phyloP scores from a whole-genome alignment of 169 alveolate genomes.

The Eimeria praecox region DNA sequence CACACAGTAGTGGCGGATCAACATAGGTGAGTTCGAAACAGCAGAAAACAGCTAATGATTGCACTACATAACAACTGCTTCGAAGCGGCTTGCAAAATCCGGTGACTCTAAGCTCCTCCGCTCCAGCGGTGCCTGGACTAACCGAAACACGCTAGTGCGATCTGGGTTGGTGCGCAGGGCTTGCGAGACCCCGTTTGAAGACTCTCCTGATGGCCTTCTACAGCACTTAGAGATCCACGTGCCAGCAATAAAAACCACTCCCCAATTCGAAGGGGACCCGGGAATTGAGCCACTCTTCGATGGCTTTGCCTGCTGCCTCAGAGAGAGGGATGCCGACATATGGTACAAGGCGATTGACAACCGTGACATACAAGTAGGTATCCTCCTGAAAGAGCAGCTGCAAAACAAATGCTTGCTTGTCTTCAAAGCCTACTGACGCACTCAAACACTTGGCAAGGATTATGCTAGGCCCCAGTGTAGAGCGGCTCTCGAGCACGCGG shows the following conservation, averaged over 20 bases:
- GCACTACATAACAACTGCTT: neutral
- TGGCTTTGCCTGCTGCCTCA: slow-evolving; percentile 83
- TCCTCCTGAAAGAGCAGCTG: neutral
- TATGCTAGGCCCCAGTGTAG: neutral
- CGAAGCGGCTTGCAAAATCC: neutral
- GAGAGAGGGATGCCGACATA: slow-evolving; percentile 72
- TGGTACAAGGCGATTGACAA: slow-evolving; percentile 85
- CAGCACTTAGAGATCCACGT: slow-evolving; percentile 51
- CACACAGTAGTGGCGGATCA: slow-evolving; percentile 78
- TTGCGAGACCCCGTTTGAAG: slow-evolving; percentile 65
- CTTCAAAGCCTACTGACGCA: neutral
- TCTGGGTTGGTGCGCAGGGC: slow-evolving; percentile 64
- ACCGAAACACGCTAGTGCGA: neutral
- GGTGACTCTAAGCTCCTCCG: neutral
- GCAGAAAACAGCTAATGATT: neutral
- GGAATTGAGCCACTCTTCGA: slow-evolving; percentile 76
- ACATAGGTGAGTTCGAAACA: slow-evolving; percentile 25
- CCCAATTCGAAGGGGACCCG: slow-evolving; percentile 58
- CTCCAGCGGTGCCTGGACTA: neutral
- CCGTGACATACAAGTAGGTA: slow-evolving; percentile 79
- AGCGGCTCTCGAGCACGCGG: neutral
- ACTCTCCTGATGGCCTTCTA: slow-evolving; percentile 54
- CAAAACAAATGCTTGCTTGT: neutral
- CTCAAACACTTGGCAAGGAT: neutral
- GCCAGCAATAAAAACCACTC: slow-evolving; percentile 62